These are phyloP conservation scores for Purshia tridentata DNA, from an alignment of 306 rosid species.

Conservation along the genomic window DNA sequence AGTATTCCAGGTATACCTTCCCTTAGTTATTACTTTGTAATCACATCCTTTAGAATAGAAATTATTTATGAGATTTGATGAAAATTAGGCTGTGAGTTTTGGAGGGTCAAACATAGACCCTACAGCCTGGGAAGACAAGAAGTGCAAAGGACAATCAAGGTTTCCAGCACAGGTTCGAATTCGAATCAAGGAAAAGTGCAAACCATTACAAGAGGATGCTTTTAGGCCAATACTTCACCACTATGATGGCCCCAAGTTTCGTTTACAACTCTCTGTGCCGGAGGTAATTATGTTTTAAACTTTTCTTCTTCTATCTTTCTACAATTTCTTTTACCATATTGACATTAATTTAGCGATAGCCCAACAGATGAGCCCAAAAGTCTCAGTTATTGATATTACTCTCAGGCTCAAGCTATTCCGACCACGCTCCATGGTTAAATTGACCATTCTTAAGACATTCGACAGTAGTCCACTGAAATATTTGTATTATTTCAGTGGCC, in stretches of 20 bases:
- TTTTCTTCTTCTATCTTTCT: neutral
- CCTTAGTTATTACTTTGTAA: too few species aligned
- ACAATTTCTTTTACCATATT: neutral
- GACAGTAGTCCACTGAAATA: too few species aligned
- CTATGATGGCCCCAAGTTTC: slow-evolving; percentile 38
- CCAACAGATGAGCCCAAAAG: too few species aligned
- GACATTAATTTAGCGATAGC: too few species aligned
- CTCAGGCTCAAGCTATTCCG: too few species aligned
- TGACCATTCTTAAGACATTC: too few species aligned
- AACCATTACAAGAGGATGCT: slow-evolving; percentile 28
- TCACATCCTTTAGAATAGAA: too few species aligned
- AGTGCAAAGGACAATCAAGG: slow-evolving; percentile 32
- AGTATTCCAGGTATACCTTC: slow-evolving; percentile 28
- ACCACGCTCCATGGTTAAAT: too few species aligned
- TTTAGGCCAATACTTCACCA: slow-evolving; percentile 30
- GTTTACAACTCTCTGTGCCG: slow-evolving; percentile 28
- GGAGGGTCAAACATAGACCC: slow-evolving; percentile 37
- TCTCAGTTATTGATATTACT: too few species aligned
- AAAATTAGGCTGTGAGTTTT: slow-evolving; percentile 30
- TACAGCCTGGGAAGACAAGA: slow-evolving; percentile 33
- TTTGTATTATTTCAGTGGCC: too few species aligned
- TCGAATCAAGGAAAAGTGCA: slow-evolving; percentile 24
- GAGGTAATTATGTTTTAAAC: slow-evolving; percentile 10
- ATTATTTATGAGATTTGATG: neutral
- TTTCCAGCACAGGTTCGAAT: slow-evolving; percentile 36